phyloP scores from a whole-genome alignment of 2,329 filamentous ascomycete species.

The Aspergillus sergii region DNA sequence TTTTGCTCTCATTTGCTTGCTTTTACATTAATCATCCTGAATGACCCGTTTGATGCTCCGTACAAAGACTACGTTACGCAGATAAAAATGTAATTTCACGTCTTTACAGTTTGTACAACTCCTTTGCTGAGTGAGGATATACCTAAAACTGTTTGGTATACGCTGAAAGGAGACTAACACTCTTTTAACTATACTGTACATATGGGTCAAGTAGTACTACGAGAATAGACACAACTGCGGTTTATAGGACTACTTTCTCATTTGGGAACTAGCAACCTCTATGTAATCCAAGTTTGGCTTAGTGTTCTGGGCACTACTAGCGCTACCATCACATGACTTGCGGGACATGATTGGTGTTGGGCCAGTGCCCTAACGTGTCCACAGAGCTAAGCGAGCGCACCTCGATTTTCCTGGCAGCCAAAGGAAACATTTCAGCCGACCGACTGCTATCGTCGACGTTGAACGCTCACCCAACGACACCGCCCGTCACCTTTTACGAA shows the following conservation, averaged over 20 bases:
- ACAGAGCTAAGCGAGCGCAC: conserved; percentile 48
- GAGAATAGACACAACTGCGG: not conserved
- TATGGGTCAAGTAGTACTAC: not conserved
- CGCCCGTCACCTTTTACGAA: conserved; percentile 42
- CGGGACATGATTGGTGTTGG: conserved; percentile 23
- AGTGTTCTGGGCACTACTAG: not conserved
- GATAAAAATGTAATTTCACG: not conserved
- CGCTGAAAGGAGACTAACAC: not conserved
- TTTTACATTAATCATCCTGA: not conserved
- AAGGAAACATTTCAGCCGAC: conserved; percentile 40
- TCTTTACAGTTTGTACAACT: not conserved
- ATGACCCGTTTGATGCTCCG: not conserved
- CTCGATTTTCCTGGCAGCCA: conserved; percentile 40
- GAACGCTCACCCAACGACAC: conserved; percentile 43
- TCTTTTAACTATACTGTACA: not conserved
- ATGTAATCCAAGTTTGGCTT: conserved; percentile 6
- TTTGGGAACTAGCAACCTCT: not conserved
- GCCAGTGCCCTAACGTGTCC: conserved; percentile 42
- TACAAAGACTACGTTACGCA: too few species aligned
- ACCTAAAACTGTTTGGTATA: not conserved
- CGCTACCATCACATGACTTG: conserved; percentile 27
- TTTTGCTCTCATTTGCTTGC: not conserved
- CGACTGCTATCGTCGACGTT: conserved; percentile 38
- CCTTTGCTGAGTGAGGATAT: not conserved
- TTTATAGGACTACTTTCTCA: not conserved